Conservation (phyloP, 78 protist species). For the Pigoraptor vietnamica region DNA sequence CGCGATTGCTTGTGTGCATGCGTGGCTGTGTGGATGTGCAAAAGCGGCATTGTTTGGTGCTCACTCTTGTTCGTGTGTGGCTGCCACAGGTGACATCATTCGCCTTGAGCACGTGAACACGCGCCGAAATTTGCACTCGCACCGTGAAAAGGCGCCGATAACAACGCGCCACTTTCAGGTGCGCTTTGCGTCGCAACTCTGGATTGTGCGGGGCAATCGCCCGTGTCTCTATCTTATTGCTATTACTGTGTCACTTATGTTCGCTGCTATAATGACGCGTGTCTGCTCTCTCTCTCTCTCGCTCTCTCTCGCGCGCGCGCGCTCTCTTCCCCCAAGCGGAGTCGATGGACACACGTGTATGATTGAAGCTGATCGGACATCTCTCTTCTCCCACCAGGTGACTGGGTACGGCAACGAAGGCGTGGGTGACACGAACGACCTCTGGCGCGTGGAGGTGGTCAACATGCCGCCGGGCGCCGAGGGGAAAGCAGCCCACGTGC, state of each 20-base stretch:
- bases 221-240: not conserved
- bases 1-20: not conserved
- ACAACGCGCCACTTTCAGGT: conserved; percentile 19
- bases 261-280: no score
- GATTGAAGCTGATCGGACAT: no score
- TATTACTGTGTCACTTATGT: no score
- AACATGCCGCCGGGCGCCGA: not conserved
- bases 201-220: not conserved
- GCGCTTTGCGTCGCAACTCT: not conserved
- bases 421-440: not conserved
- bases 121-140: not conserved
- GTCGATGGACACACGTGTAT: no score
- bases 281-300: no score
- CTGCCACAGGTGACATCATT: not conserved
- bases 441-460: conserved; percentile 5
- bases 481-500: not conserved
- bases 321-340: no score
- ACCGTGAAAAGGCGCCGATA: conserved; percentile 6
- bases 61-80: not conserved
- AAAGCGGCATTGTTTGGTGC: no score
- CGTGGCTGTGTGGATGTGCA: no score
- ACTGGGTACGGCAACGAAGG: conserved; percentile 1
- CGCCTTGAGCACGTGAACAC: conserved; percentile 15
- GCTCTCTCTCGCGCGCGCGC: no score
- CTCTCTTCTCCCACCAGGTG: no score